phyloP scores from a whole-genome alignment of 2,329 filamentous ascomycete genomes.

The Aureobasidium sp. region DNA sequence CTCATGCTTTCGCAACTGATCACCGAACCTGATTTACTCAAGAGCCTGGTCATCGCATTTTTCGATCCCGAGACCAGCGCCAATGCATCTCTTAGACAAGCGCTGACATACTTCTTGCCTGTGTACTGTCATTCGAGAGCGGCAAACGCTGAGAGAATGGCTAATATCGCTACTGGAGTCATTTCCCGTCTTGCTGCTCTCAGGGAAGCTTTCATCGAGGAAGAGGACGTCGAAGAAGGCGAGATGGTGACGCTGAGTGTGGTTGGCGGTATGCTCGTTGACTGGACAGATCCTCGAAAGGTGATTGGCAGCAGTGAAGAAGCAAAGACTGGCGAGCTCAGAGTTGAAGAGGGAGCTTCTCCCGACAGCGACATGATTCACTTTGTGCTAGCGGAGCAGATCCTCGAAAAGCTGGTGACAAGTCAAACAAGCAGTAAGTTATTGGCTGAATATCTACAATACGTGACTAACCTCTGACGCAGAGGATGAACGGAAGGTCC shows the following conservation, averaged over 20 bases:
- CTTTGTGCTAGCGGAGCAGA: constrained; percentile 66
- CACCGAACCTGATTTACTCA: constrained; percentile 66
- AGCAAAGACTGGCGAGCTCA: constrained; percentile 41
- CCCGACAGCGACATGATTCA: constrained; percentile 52
- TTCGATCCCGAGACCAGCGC: constrained; percentile 73
- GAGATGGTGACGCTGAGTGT: constrained; percentile 69
- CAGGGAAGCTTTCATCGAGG: constrained; percentile 37
- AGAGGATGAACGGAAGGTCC: constrained; percentile 81
- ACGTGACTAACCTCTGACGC: constrained; percentile 26
- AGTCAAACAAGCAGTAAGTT: constrained; percentile 58
- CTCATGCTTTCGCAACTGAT: constrained; percentile 75
- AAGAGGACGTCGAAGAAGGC: constrained; percentile 62
- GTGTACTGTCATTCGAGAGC: constrained; percentile 84
- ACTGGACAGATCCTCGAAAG: constrained; percentile 93
- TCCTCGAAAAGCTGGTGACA: constrained; percentile 66
- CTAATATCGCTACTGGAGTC: constrained; percentile 63
- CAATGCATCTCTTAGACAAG: constrained; percentile 79
- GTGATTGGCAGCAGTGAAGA: constrained; percentile 55
- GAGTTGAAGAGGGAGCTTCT: constrained; percentile 55
- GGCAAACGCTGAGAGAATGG: constrained; percentile 79
- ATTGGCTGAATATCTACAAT: not conserved
- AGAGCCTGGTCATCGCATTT: constrained; percentile 76
- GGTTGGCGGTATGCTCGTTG: constrained; percentile 75
- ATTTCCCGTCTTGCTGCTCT: constrained; percentile 58
- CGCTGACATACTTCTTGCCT: constrained; percentile 86